Base-by-base conservation (phyloP, 2,329 filamentous ascomycete genomes). In the Mycosphaerelloides madeirae region DNA sequence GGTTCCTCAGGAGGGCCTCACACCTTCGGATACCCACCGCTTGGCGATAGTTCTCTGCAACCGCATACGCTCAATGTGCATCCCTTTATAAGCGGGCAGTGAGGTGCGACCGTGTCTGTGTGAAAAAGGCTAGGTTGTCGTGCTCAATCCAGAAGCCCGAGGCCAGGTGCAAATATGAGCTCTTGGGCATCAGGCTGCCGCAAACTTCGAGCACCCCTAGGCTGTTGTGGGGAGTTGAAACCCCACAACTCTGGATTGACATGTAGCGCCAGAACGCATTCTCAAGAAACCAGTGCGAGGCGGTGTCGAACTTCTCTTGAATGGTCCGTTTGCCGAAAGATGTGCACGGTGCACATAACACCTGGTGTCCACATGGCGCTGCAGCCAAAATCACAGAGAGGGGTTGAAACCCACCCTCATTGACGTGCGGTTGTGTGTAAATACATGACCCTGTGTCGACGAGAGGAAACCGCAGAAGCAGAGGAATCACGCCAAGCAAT, bases 71-170 rank as follows among this genome's bases (percentile, higher is more conserved):
- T 18, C 35, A 37, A 13, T 22, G 33, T 7, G 34, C 34, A 14
- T 20, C n/a, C 22, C 5, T 2, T n/a, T 29, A n/a, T 13, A 33
- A 31, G 5, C 7, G 12, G 20, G 29, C 20, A 43, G 28, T 18
- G 5, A n/a, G 22, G 7, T 16, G 15, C 12, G 33, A 5, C 25
- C 34, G 15, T 14, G 8, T 13, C 16, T 16, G 16, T 29, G 20
- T n/a, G 34, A 31, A 22, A n/a, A 8, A 7, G 12, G 41, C 14
- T 22, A 43, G 38, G 14, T 32, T 29, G 14, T 25, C 41, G 14
- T 22, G 31, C 41, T 43, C 41, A 14, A 43, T 43, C 41, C 41
- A 43, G 41, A 29, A 43, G 32, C 41, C 41, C 3, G 19, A 11
- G 33, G 29, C 41, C 13, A 43, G 34, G 14, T 43, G 22, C n/a